Evolutionary conservation across 2,329 filamentous ascomycete genomes (phyloP), one percentile per base, ranked within the genome.

Genomic region (Trichoderma guizhouense): DNA sequence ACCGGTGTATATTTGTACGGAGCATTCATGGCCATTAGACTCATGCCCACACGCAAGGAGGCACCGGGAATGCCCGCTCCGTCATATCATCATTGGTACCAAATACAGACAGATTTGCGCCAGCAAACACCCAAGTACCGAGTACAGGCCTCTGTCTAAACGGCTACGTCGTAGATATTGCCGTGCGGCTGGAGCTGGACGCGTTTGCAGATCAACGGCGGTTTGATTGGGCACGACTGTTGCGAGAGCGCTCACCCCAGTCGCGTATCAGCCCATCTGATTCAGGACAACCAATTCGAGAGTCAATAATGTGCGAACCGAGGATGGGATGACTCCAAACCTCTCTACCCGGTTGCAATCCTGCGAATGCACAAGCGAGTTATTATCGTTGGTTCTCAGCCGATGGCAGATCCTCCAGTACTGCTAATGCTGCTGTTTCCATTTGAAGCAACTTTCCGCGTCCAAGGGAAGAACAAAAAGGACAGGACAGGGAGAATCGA

Each of bases 161-260:
- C 34, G 47, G 18, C 26, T 64, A 34, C 24, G 21, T 39, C 39
- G 57, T 36, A 61, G 47, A n/a, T 39, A 53, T 57, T 32, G 60
- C 58, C 47, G 39, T 36, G 39, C 57, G 39, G 39, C 66, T 69
- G 58, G 60, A 57, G 39, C 66, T 69, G 58, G 60, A 57, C 62
- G 30, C 26, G 39, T 58, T 67, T 39, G 53, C 55, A 55, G 34
- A 67, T 71, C 39, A 47, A 51, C 12, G 18, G 55, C 30, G 36
- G 47, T 30, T 61, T 67, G 26, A 61, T 61, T 67, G 63, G 57
- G 21, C 30, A 69, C 28, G 28, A 30, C 57, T 51, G n/a, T 26
- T 47, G 15, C 30, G 18, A n/a, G 14, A 53, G 55, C 39, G 14
- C 11, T 47, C n/a, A 2, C n/a, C 47, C 21, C 34, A 18, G 53